Percentiles rank a stretch among this genome's conserved stretches.
Evolutionary conservation across 306 rosid species (phyloP).

Genomic region (Corylus heterophylla): DNA sequence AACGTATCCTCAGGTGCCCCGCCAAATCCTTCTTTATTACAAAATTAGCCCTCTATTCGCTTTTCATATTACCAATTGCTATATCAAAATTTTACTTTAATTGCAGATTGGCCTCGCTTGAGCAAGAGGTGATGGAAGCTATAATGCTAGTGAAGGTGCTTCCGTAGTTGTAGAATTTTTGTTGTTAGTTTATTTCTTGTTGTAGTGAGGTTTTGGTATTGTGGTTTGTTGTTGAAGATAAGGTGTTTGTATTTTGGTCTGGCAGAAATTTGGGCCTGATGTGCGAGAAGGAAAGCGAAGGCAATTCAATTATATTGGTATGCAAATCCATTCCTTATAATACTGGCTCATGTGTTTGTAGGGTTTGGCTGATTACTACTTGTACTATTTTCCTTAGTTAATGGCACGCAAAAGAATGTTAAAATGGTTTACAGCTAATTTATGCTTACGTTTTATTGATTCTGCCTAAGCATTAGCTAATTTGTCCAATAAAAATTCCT

Average conservation of each 20-base stretch:
- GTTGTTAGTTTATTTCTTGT: constrained; percentile 27
- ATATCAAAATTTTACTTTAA: constrained; percentile 5
- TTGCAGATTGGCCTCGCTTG: constrained; percentile 64
- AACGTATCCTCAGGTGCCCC: constrained; percentile 65
- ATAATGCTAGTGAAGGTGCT: constrained; percentile 70
- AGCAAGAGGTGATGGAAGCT: constrained; percentile 63
- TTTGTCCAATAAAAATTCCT: no score
- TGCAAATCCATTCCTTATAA: not conserved
- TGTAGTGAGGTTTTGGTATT: not conserved
- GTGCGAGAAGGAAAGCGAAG: constrained; percentile 94
- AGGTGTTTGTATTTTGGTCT: constrained; percentile 59
- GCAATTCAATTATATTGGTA: constrained; percentile 93
- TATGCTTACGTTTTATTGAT: not conserved
- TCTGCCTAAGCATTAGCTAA: no score
- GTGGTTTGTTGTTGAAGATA: constrained; percentile 42
- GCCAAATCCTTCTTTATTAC: not conserved
- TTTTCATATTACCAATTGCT: not conserved
- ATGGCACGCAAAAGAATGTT: not conserved
- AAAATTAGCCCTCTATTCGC: not conserved
- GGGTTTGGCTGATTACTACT: not conserved
- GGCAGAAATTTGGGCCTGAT: constrained; percentile 75
- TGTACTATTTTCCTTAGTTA: not conserved
- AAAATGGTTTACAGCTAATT: not conserved
- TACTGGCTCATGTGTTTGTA: not conserved
- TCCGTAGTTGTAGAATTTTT: constrained; percentile 10